These are phyloP conservation scores for Apodospora peruviana DNA, from an alignment of 495 filamentous ascomycete genomes.

Conservation along the genomic window DNA sequence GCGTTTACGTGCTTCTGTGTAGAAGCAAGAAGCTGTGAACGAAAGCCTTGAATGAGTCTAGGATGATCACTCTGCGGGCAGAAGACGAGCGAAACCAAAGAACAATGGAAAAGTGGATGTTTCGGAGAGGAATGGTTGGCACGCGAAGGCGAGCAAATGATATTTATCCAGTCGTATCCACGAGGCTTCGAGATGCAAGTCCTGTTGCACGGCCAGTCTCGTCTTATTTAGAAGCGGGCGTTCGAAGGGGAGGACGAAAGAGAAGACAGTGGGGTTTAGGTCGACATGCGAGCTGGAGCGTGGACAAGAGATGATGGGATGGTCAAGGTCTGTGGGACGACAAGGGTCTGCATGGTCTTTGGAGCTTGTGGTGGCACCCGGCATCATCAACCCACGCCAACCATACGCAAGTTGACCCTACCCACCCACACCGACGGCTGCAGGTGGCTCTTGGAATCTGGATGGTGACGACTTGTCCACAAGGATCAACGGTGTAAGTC, in stretches of 20 bases:
- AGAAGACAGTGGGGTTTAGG: slow-evolving; percentile 12
- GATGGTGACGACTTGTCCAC: slow-evolving; percentile 21
- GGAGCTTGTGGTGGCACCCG: slow-evolving; percentile 9
- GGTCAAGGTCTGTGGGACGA: slow-evolving; percentile 1
- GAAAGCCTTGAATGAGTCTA: slow-evolving; percentile 14
- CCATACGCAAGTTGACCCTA: neutral
- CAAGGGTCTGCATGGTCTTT: slow-evolving; percentile 8
- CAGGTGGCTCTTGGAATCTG: no score
- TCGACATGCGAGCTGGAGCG: slow-evolving; percentile 21
- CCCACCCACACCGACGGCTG: slow-evolving; percentile 18
- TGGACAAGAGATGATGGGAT: slow-evolving; percentile 17
- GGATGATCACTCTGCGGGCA: slow-evolving; percentile 10
- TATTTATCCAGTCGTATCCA: slow-evolving; percentile 25
- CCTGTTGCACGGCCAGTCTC: slow-evolving; percentile 13
- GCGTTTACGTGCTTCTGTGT: slow-evolving; percentile 6
- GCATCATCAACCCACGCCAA: neutral
- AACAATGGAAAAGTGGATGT: slow-evolving; percentile 19
- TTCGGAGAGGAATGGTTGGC: slow-evolving; percentile 18
- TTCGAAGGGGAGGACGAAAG: neutral
- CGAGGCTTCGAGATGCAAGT: slow-evolving; percentile 22
- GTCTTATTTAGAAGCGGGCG: slow-evolving; percentile 1
- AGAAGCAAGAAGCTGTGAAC: slow-evolving; percentile 2
- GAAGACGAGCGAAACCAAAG: slow-evolving; percentile 8
- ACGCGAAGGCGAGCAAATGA: slow-evolving; percentile 18
- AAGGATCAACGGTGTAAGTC: slow-evolving; percentile 23